Evolutionary conservation across 202 grass and related monocot species (phyloP), one percentile per base, ranked within the genome.

Genomic region (Zizania palustris): DNA sequence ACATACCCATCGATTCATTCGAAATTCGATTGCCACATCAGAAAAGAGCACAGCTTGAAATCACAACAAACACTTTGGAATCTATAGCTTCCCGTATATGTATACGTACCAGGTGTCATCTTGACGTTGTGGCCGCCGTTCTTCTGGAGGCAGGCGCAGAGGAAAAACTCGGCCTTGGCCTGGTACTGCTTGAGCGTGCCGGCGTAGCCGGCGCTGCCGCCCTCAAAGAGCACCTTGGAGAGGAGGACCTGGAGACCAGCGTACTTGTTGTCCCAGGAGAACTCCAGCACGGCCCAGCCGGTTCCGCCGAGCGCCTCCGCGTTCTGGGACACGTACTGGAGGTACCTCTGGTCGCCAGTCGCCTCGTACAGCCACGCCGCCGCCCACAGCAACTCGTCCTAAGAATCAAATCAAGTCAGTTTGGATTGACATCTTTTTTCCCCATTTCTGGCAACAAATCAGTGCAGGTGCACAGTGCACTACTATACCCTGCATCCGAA

Each of bases 241-340:
- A 95, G 78, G 53, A 98, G 96, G 15, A 95, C 85, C 84, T 92
- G 96, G 48, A 98, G 18, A 7, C 91, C 96, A 9, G 96, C 96
- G 55, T 92, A 98, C 78, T 95, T 98, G 87, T 95, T 95, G 89
- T 98, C 96, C 89, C 96, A 98, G 3, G 91, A 92, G 91, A 92
- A 98, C 53, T 98, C 83, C 14, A 69, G 78, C 18, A 92, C 85
- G 57, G 91, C 88, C 91, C 87, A 89, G 50, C 89, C 96, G 11
- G 75, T 95, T 41, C 96, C 96, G 55, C 96, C 96, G 3, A 95
- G 69, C 0, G 28, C 36, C 33, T 70, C 91, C 0, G 89, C 91
- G 77, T 98, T 95, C 45, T 83, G 69, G 61, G 85, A 65, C 5
- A 84, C 81, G 48, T 98, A 98, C 19, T 67, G 69, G 33, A 95